A percentile compares a stretch with the other conserved stretches of the same genome.
Conservation (phyloP, 2,329 filamentous ascomycete genomes). For the Fusarium nygamai region DNA sequence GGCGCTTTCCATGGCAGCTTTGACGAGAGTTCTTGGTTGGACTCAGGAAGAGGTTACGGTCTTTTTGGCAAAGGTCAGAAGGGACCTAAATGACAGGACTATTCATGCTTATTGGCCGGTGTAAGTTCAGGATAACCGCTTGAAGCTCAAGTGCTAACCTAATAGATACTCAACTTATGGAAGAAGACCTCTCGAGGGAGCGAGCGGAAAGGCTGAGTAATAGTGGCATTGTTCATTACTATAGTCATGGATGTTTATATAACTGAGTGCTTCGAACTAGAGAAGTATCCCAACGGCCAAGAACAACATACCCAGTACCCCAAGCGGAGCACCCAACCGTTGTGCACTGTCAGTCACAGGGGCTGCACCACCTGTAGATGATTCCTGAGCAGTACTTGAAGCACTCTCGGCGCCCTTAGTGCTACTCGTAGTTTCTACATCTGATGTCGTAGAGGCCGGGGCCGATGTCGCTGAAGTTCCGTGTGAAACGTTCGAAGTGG, state of each 20-base stretch:
- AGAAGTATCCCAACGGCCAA: neutral
- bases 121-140: neutral
- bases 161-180: conserved; percentile 25
- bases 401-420: neutral
- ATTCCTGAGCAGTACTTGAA: neutral
- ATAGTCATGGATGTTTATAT: no score
- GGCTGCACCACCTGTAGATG: neutral
- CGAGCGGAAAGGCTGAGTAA: fast-evolving
- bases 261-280: neutral
- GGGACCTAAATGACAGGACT: conserved; percentile 16
- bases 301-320: neutral
- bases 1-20: conserved; percentile 17
- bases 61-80: conserved; percentile 22
- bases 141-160: neutral
- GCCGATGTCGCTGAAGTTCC: neutral
- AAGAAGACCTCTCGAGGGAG: neutral
- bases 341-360: neutral
- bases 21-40: conserved; percentile 23
- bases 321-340: neutral
- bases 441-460: neutral
- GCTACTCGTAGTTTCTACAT: neutral
- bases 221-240: neutral
- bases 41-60: conserved; percentile 7
- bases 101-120: conserved; percentile 38
- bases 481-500: neutral